These are phyloP conservation scores for Phytophthora pinifolia DNA, from an alignment of 352 stramenopile species.

Conservation along the genomic window DNA sequence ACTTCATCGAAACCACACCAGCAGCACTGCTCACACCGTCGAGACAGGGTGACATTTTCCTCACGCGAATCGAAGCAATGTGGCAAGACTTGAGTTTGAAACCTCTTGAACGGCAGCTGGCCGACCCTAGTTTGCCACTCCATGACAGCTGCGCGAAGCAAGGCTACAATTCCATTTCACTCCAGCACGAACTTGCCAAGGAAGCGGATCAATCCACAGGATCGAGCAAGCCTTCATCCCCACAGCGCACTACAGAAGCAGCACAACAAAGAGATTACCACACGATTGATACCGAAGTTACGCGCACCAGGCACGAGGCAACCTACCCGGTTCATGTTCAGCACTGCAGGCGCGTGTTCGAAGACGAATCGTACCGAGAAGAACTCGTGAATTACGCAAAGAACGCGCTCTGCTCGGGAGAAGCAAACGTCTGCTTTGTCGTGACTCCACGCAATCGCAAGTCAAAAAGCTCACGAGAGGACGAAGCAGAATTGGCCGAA, in stretches of 20 bases:
- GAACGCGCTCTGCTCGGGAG: constrained; percentile 18
- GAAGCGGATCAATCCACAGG: neutral
- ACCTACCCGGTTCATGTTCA: constrained; percentile 36
- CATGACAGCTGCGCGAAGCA: constrained; percentile 3
- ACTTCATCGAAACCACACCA: neutral
- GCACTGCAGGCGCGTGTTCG: constrained; percentile 46
- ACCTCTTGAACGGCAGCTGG: constrained; percentile 20
- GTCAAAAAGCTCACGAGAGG: constrained; percentile 1
- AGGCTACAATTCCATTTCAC: constrained; percentile 48
- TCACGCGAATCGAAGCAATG: constrained; percentile 56
- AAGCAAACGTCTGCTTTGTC: constrained; percentile 35
- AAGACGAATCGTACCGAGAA: constrained; percentile 51
- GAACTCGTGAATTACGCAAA: constrained; percentile 36
- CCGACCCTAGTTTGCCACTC: neutral
- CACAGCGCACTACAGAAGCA: too few species aligned
- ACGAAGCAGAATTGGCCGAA: constrained; percentile 32
- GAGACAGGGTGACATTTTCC: constrained; percentile 11
- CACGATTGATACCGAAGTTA: neutral
- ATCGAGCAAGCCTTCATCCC: too few species aligned
- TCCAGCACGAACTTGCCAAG: constrained; percentile 17
- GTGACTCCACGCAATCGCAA: constrained; percentile 14
- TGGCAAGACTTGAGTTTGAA: constrained; percentile 52
- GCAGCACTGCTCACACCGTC: neutral
- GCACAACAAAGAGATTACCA: neutral
- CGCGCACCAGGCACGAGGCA: neutral